phyloP scores from a whole-genome alignment of 2,329 filamentous ascomycete species.

The Penicillium hesseltinei region DNA sequence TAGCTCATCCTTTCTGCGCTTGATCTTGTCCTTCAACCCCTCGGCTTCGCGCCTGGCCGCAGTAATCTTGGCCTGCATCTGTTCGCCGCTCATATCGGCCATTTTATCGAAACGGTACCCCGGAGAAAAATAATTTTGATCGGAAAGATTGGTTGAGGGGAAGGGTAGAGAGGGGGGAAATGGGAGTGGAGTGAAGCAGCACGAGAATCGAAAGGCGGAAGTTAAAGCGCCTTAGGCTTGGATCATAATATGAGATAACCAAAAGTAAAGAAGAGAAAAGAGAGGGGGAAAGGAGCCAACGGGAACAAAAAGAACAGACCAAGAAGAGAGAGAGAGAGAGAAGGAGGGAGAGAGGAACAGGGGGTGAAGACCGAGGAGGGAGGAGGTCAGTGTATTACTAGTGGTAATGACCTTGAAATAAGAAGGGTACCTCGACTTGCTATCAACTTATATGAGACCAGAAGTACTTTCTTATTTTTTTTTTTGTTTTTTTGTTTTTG shows the following conservation, averaged over 20 bases:
- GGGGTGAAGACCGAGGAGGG: conserved; percentile 9
- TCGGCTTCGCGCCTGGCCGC: conserved; percentile 95
- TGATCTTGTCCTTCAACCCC: conserved; percentile 96
- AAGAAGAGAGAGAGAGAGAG: neutral
- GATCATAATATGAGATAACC: conserved; percentile 22
- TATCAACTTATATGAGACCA: neutral
- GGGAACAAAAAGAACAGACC: conserved; percentile 4
- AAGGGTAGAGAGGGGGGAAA: conserved; percentile 18
- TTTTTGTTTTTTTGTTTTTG: no score
- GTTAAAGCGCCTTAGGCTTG: conserved; percentile 21
- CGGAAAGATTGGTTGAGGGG: conserved; percentile 9
- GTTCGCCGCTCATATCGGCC: conserved; percentile 52
- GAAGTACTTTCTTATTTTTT: neutral
- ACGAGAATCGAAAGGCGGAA: conserved; percentile 17
- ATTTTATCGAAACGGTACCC: conserved; percentile 36
- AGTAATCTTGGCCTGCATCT: conserved; percentile 89
- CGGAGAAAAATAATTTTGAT: conserved; percentile 19
- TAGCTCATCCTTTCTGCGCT: conserved; percentile 99
- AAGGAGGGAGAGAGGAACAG: neutral
- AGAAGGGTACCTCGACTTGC: neutral
- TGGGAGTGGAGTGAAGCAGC: conserved; percentile 18
- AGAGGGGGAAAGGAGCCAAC: conserved; percentile 5
- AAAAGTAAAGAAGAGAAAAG: conserved; percentile 8
- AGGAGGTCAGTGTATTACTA: conserved; percentile 13
- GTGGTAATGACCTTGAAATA: conserved; percentile 10